Conservation (phyloP, 805 yeast genomes). For the Cyberlindnera saturnus region DNA sequence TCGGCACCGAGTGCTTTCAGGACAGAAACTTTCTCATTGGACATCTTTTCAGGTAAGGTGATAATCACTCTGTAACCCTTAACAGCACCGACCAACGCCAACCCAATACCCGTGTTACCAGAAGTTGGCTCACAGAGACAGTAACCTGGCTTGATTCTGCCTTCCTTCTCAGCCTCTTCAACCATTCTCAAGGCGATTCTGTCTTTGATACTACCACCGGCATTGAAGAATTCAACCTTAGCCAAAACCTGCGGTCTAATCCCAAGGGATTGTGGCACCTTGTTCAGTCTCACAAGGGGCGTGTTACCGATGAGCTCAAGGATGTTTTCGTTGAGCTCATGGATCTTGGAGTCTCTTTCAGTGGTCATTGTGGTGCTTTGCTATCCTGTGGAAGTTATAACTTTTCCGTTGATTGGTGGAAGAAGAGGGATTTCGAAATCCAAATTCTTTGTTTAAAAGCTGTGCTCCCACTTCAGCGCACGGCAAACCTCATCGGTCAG, state of each 20-base stretch:
- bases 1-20: conserved; percentile 88
- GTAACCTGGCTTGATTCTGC: conserved; percentile 81
- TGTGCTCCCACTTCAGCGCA: conserved; percentile 7
- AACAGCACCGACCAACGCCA: conserved; percentile 82
- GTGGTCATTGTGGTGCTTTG: background rate
- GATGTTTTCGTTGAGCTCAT: conserved; percentile 26
- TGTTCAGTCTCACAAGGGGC: conserved; percentile 69
- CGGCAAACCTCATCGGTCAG: conserved; percentile 6
- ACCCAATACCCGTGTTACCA: conserved; percentile 88
- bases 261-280: conserved; percentile 70
- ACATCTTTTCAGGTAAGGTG: conserved; percentile 88
- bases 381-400: background rate
- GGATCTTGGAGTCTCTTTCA: conserved; percentile 1
- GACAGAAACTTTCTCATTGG: conserved; percentile 83
- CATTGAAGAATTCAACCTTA: conserved; percentile 77
- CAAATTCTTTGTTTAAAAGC: background rate
- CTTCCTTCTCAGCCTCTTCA: conserved; percentile 73
- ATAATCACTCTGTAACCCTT: conserved; percentile 83
- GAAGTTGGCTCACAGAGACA: conserved; percentile 87
- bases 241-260: conserved; percentile 67
- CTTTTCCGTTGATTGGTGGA: background rate
- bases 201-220: conserved; percentile 89
- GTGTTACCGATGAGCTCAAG: conserved; percentile 82
- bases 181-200: conserved; percentile 86
- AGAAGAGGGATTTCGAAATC: background rate